Percentiles rank a stretch among this genome's conserved stretches.
Evolutionary conservation across 129 eudicot genomes (phyloP).

Genomic region (Pulicaria dysenterica): DNA sequence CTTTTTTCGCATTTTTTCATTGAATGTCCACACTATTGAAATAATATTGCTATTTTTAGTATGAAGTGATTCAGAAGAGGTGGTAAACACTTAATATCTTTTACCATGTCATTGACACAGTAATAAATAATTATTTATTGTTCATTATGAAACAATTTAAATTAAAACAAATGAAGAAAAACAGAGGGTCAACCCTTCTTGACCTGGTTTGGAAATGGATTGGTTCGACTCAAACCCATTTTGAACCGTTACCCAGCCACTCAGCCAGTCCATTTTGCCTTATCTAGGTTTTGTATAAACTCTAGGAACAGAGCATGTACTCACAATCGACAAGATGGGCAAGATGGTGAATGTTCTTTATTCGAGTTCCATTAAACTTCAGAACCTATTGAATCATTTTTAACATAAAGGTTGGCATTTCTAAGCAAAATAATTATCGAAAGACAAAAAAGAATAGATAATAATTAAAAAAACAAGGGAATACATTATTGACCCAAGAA

Average conservation of each 20-base stretch:
- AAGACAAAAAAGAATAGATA: background rate
- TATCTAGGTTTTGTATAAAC: background rate
- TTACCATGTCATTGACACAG: background rate
- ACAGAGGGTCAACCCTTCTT: background rate
- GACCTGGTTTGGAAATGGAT: background rate
- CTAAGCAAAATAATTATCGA: constrained; percentile 2
- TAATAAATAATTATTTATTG: background rate
- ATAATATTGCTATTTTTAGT: too few relatives aligned
- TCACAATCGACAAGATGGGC: constrained; percentile 93
- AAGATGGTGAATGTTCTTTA: constrained; percentile 87
- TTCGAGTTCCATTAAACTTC: constrained; percentile 76
- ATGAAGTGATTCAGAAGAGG: background rate
- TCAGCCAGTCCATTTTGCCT: background rate
- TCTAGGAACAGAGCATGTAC: constrained; percentile 36
- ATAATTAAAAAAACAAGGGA: background rate
- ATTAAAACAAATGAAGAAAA: background rate
- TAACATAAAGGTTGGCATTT: constrained; percentile 10
- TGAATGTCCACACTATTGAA: background rate
- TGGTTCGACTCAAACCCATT: background rate
- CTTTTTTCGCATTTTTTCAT: background rate
- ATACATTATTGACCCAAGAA: constrained; percentile 1
- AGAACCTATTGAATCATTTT: constrained; percentile 58
- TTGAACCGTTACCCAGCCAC: background rate
- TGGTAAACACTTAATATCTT: background rate
- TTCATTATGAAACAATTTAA: background rate